Base-by-base conservation (phyloP, 495 filamentous ascomycete species). In the Aspergillus conjunctus region DNA sequence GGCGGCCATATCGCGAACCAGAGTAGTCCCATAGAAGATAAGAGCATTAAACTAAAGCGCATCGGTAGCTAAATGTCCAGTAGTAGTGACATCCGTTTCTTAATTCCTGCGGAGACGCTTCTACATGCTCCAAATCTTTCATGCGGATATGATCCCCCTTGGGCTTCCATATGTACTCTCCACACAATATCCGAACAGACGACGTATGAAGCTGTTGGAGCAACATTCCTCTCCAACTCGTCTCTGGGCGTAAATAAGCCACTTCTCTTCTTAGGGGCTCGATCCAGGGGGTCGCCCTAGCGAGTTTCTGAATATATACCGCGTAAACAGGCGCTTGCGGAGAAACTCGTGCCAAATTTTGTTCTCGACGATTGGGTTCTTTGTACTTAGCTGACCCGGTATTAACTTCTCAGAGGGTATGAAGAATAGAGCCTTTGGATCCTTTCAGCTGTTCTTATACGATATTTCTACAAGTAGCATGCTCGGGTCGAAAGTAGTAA, bases 141-240 rank as follows among this genome's bases (percentile, higher is more conserved):
- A 26, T 26, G 26, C 26, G 26, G 26, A 26, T 26, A 26, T 26
- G 26, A 26, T 26, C 26, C 5, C 26, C 26, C 5, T 26, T 5
- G 26, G 26, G 26, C 5, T 5, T 26, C 2, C 5, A 5, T 26
- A 5, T 26, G 26, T 26, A 26, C 26, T 26, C 26, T 2, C 26
- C 26, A 26, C 26, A 26, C 26, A 48, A 17, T 17, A 48, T 14
- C 9, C 20, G 48, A 31, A 51, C 11, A 30, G 14, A 12, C 15
- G n/a, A 51, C 6, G 48, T 22, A 0, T 2, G 48, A 12, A 20
- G 48, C 48, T 51, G 48, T 4, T 51, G 48, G 12, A 51, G 48
- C 14, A 51, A 20, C 48, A 51, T 51, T 30, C 7, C 7, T 30
- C 48, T 51, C 48, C 48, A 51, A 30, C 48, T 51, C 11, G 48